Percentiles rank a stretch among this genome's conserved stretches.
phyloP scores from a whole-genome alignment of 495 filamentous ascomycete genomes.

The Letharia columbiana region DNA sequence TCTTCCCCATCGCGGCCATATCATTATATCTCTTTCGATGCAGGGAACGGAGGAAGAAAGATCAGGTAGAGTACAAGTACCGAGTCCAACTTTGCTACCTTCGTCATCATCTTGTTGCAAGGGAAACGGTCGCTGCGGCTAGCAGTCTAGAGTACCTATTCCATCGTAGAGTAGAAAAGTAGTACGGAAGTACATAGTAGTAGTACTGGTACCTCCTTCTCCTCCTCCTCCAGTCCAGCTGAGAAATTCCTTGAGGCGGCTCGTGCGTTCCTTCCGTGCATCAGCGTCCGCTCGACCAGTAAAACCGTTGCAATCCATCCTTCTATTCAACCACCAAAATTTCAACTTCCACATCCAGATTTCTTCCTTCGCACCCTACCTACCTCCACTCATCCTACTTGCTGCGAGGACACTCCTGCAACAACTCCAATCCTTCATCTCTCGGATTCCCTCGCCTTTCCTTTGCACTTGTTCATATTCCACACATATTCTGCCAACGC shows the following conservation, averaged over 20 bases:
- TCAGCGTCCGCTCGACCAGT: neutral
- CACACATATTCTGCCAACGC: conserved; percentile 1
- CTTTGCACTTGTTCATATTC: neutral
- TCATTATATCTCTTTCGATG: no score
- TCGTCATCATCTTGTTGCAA: no score
- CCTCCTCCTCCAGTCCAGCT: no score
- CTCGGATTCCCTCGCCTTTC: neutral
- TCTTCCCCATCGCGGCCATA: no score
- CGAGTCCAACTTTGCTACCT: no score
- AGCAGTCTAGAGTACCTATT: no score
- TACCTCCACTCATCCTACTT: neutral
- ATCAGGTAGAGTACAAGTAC: no score
- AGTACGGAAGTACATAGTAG: neutral
- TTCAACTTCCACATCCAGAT: neutral
- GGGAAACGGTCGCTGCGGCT: neutral
- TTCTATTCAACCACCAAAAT: neutral
- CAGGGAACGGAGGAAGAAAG: no score
- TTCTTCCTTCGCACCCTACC: neutral
- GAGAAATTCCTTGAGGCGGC: neutral
- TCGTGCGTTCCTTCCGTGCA: neutral
- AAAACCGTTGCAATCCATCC: neutral
- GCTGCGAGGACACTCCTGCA: neutral
- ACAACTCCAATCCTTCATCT: neutral
- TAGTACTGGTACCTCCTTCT: neutral
- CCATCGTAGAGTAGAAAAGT: no score